These are phyloP conservation scores for Durotheca rogersii DNA, from an alignment of 495 filamentous ascomycete species.

Conservation along the genomic window DNA sequence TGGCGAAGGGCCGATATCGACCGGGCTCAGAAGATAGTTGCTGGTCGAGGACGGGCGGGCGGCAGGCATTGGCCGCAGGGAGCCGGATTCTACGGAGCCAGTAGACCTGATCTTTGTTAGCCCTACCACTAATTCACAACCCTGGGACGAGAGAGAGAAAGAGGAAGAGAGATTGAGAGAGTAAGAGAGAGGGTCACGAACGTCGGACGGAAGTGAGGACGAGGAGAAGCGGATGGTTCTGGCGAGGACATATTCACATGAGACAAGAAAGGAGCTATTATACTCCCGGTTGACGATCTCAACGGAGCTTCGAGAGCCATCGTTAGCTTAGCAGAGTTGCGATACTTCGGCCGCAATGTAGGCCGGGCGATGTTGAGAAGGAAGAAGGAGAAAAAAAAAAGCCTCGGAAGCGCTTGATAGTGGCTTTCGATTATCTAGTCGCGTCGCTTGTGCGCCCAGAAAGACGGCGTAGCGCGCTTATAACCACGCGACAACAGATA, in stretches of 20 bases:
- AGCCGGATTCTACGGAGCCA: conserved; percentile 39
- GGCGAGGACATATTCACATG: conserved; percentile 62
- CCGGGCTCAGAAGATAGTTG: conserved; percentile 49
- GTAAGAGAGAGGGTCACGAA: conserved; percentile 26
- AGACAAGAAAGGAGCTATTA: conserved; percentile 60
- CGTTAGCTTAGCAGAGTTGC: conserved; percentile 17
- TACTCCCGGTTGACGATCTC: conserved; percentile 52
- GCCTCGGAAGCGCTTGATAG: conserved; percentile 21
- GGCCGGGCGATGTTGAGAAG: conserved; percentile 9
- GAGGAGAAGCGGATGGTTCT: conserved; percentile 50
- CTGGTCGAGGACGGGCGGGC: conserved; percentile 29
- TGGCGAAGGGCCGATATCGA: conserved; percentile 70
- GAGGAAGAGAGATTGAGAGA: conserved; percentile 47
- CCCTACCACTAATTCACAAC: not conserved
- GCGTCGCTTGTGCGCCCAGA: conserved; percentile 10
- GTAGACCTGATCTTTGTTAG: conserved; percentile 40
- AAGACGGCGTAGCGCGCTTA: conserved; percentile 21
- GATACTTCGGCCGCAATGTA: conserved; percentile 13
- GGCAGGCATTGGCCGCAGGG: conserved; percentile 41
- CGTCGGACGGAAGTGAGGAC: conserved; percentile 53
- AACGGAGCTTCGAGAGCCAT: conserved; percentile 64
- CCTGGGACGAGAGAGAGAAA: not conserved
- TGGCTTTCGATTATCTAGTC: conserved; percentile 18
- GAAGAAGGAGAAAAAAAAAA: too few species aligned
- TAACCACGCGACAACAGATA: conserved; percentile 18